A percentile compares a stretch with the other conserved stretches of the same genome.
Conservation (phyloP, 768 basidiomycete species). For the Neoboletus brunneissimus region DNA sequence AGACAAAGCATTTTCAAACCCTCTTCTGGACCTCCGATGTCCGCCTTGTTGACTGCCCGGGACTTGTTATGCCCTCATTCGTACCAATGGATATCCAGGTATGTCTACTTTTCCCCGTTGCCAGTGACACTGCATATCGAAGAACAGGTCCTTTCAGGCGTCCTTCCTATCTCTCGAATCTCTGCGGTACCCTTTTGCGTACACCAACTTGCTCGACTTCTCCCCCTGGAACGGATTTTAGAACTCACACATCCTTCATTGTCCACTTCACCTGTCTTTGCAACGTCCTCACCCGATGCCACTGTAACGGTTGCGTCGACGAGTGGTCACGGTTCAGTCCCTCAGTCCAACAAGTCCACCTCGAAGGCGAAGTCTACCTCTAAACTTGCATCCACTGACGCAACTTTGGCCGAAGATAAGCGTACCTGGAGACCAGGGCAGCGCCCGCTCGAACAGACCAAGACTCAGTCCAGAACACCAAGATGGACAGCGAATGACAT, state of each 20-base stretch:
- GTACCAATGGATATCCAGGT: constrained; percentile 85
- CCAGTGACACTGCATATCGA: background rate
- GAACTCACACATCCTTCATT: constrained; percentile 51
- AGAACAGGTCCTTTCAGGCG: constrained; percentile 60
- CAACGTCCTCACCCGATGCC: background rate
- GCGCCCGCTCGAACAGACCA: constrained; percentile 19
- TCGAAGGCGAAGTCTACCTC: background rate
- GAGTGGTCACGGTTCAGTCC: background rate
- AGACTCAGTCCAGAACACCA: constrained; percentile 9
- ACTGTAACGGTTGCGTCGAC: background rate
- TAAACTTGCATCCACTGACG: background rate
- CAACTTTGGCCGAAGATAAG: constrained; percentile 50
- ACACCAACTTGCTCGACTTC: constrained; percentile 57
- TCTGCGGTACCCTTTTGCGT: constrained; percentile 83
- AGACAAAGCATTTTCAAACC: constrained; percentile 97
- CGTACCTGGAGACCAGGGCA: constrained; percentile 71
- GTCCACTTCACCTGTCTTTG: constrained; percentile 11
- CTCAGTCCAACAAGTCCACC: background rate
- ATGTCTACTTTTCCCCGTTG: constrained; percentile 1
- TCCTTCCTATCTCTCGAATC: constrained; percentile 78
- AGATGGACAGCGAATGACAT: constrained; percentile 87
- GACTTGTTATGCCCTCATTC: constrained; percentile 85
- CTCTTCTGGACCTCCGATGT: constrained; percentile 85
- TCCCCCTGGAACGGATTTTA: constrained; percentile 78
- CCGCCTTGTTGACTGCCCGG: constrained; percentile 93